Base-by-base conservation (phyloP, 1,139 yeast genomes). In the Spathaspora jeffriesii region DNA sequence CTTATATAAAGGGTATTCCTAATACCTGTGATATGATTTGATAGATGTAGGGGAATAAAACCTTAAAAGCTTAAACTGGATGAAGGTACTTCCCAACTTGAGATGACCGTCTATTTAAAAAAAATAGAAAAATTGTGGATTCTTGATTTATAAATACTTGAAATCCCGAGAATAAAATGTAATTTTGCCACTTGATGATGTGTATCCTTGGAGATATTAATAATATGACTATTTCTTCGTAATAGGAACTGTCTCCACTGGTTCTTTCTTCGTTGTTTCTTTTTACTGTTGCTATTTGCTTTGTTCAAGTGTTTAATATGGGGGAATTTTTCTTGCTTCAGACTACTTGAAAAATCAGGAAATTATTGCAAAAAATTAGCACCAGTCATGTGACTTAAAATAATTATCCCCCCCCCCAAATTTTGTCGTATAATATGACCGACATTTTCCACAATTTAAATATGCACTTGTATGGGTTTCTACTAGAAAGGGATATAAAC, bases 341-440 rank as follows among this genome's bases (percentile, higher is more conserved):
- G 27, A 21, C 22, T 21, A 15, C 23, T 25, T 38, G 4, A 20
- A 20, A 38, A 38, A 25, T 38, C 30, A 23, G 41, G 30, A 38
- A 38, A 23, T 23, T 23, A 38, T 38, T 38, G 41, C 41, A 38
- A 38, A 38, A 38, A 23, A 38, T 38, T 38, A 38, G 41, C 41
- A 38, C 41, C 41, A 38, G 41, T 38, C 41, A 38, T 38, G 41
- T 38, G 41, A 38, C 41, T 38, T 38, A 22, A 22, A 38, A 38
- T 38, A 38, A 38, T 25, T 25, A 8, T 25, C 22, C 7, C 20
- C 4, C 13, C 37, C 37, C 21, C 13, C 13, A 5, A 32, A 32
- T 10, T 34, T 34, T 18, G 17, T 30, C n/a, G 31, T 28, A 28
- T 28, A 2, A 13, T 5, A 15, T 13, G n/a, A 27, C 30, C 7